Evolutionary conservation across 176 grass and related monocot species (phyloP), one percentile per base, ranked within the genome.

Genomic region (Pontederia paniculata): DNA sequence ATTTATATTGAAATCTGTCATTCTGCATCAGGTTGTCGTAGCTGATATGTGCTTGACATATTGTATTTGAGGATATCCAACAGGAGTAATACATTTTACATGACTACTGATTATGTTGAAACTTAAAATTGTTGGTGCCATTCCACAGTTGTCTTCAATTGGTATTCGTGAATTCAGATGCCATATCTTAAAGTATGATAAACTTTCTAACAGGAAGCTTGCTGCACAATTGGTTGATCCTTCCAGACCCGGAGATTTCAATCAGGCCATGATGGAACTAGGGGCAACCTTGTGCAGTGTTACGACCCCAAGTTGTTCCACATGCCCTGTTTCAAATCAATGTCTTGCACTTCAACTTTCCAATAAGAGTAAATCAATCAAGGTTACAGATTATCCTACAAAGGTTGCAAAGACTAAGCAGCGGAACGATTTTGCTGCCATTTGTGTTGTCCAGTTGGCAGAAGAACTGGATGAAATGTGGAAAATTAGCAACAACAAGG

Each of bases 201-300:
- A 63, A 23, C 17, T 42, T 19, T 48, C 37, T 1, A 56, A 4
- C 50, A 97, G 91, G 91, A 76, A 81, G 53, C 63, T 90, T 11
- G 86, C 83, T 64, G 74, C 71, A 45, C 68, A 84, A 58, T 62
- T 97, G 42, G 86, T 97, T 64, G 86, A 97, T 68, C 82, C 82
- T 62, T 84, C 47, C 9, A 97, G 91, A 47, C 83, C 91, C 62
- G 91, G 91, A 68, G 91, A 97, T 57, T 89, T 90, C 80, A 97
- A 97, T 74, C 91, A 97, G 83, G 83, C 86, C 65, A 76, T 90
- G 78, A 97, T 97, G 91, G 91, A 97, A 78, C 73, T 97, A 56
- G 91, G 91, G 50, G 86, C 91, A 68, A 97, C 78, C 46, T 67
- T 86, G 50, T 97, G 91, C 69, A 78, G 68, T 51, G 77, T 68